Percentiles rank a stretch among this genome's conserved stretches.
These are phyloP conservation scores for Xylaria venustula DNA, from an alignment of 495 filamentous ascomycete genomes.

Conservation along the genomic window DNA sequence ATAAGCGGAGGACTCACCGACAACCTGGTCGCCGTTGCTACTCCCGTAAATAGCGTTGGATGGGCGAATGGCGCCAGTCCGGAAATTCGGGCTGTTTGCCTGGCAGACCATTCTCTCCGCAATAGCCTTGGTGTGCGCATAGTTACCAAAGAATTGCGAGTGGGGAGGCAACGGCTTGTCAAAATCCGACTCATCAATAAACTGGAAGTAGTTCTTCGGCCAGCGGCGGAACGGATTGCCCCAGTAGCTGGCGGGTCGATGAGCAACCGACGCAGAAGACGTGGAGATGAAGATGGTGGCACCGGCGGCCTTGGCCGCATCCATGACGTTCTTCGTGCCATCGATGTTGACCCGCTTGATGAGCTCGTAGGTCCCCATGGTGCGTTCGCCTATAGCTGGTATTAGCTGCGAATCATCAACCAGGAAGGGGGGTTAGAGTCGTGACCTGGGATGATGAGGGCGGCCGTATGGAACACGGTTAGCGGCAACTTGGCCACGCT, in stretches of 20 bases:
- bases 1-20: conserved; percentile 22
- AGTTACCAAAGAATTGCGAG: conserved; percentile 55
- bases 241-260: conserved; percentile 47
- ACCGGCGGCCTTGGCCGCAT: conserved; percentile 45
- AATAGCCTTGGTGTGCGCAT: conserved; percentile 51
- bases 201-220: conserved; percentile 42
- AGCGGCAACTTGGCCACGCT: conserved; percentile 45
- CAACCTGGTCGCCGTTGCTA: conserved; percentile 42
- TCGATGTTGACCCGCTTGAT: conserved; percentile 56
- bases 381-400: conserved; percentile 37
- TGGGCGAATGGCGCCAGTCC: conserved; percentile 58
- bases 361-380: conserved; percentile 41
- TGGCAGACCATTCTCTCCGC: conserved; percentile 51
- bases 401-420: not conserved
- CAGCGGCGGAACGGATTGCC: conserved; percentile 45
- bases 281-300: conserved; percentile 60
- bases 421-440: not conserved
- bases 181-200: conserved; percentile 46
- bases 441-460: conserved; percentile 41
- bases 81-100: conserved; percentile 48
- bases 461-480: conserved; percentile 60
- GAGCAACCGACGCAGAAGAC: conserved; percentile 51
- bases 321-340: conserved; percentile 58
- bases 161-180: conserved; percentile 43
- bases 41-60: conserved; percentile 57